Evolutionary conservation across 306 rosid species (phyloP), one percentile per base, ranked within the genome.

Genomic region (Cucurbita moschata): DNA sequence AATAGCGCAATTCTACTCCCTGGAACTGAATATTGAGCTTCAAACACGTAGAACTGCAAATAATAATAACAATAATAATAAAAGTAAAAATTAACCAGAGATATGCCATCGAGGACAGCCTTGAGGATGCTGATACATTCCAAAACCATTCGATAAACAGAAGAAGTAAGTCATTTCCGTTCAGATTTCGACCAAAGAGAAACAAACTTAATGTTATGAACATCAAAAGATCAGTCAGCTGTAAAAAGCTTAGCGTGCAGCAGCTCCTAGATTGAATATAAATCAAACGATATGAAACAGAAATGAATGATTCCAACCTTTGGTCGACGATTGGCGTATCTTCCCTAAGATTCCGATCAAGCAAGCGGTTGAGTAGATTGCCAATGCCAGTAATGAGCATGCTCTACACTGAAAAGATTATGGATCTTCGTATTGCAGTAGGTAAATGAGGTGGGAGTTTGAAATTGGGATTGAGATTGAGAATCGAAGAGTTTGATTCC

Each of bases 1-100:
- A 82, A 80, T 19, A 60, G 46, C 84, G 72, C 43, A 39, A 81
- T 56, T 75, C 72, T 38, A 52, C 72, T 65, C n/a, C 66, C 84
- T 83, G 75, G 7, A 54, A 52, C 21, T 11, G 58, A 68, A 69
- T 54, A 72, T 21, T 18, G 42, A 63, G 58, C 46, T 11, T 5
- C 46, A 7, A 47, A 63, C 13, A 4, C 56, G 61, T 35, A 61
- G 11, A 13, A 7, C 50, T 62, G 10, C 74, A 50, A 30, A 30
- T 30, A 30, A 30, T 30, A 30, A 30, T 30, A 30, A 26, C 3
- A 10, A 4, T 37, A 4, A 0, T 0, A 47, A 13, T 6, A 69
- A 26, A 13, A 5, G 51, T 7, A 26, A 21, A 0, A 14, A 19
- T 69, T 51, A 47, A 49, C 42, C 58, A 69, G 7, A 14, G 1